Evolutionary conservation across 441 rosid genomes (phyloP), one percentile per base, ranked within the genome.

Genomic region (Theobroma grandiflorum): DNA sequence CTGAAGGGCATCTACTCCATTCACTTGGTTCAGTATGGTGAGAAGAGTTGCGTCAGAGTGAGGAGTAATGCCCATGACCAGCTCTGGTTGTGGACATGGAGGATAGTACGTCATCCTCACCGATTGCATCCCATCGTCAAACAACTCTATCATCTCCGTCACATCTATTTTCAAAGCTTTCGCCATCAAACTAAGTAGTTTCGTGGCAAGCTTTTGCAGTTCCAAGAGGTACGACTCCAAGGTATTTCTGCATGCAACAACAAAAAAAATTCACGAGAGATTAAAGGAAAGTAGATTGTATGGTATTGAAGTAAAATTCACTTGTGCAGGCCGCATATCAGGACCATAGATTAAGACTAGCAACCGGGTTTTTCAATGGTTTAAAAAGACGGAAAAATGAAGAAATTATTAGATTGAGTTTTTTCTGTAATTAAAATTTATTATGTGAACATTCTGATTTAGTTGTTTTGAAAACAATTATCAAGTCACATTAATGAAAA

Each of bases 91-190:
- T 10, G 90, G 88, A 37, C 91, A 90, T 20, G 91, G 87, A 22
- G 92, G 92, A 79, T 90, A 90, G 73, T 80, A 81, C 0, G 83
- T 86, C 85, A 84, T 78, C 81, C 88, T 84, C 78, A 86, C 61
- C 0, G 87, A 69, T 38, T 86, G 90, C 45, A 82, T 53, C 52
- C 80, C 80, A 26, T 77, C 55, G 0, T 77, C 80, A 8, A 67
- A 66, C 7, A 20, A 42, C 9, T 77, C 74, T 1, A n/a, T 42
- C 73, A 77, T 52, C 12, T 66, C 64, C 0, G 53, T 38, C 1
- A 2, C 42, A 47, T n/a, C 90, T 80, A 67, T 86, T 78, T 52
- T 78, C 89, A 77, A 58, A 22, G 74, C 80, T 66, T 57, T 77
- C 8, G 64, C 73, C 16, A 67, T 53, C 2, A 26, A 66, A 52